Evolutionary conservation across 2,329 filamentous ascomycete species (phyloP).

Genomic region (Nemania sp.): DNA sequence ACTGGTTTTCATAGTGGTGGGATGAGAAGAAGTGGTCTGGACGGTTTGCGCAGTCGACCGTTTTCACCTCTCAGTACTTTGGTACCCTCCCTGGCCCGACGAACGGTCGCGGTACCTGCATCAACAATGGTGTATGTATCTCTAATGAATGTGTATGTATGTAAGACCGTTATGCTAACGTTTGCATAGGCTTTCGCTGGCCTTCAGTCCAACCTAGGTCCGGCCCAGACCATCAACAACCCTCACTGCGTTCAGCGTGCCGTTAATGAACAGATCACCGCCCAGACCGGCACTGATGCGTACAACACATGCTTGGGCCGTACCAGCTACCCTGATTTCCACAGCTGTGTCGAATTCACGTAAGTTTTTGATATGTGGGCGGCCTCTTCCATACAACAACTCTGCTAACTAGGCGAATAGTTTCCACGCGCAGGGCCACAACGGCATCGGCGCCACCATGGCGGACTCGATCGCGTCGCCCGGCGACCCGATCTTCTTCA

Average conservation of each 20-base stretch:
- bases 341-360: slow-evolving; percentile 38
- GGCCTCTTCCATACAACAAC: not conserved
- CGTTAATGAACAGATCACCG: slow-evolving; percentile 35
- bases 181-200: slow-evolving; percentile 31
- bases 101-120: slow-evolving; percentile 36
- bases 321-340: slow-evolving; percentile 37
- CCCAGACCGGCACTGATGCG: slow-evolving; percentile 33
- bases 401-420: slow-evolving; percentile 26
- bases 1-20: slow-evolving; percentile 34
- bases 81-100: slow-evolving; percentile 33
- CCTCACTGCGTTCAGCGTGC: slow-evolving; percentile 40
- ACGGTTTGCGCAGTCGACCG: slow-evolving; percentile 33
- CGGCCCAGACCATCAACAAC: slow-evolving; percentile 34
- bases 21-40: slow-evolving; percentile 42
- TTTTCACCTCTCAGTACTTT: slow-evolving; percentile 39
- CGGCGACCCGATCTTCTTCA: slow-evolving; percentile 41
- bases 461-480: slow-evolving; percentile 39
- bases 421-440: slow-evolving; percentile 41
- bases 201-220: slow-evolving; percentile 31
- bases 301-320: slow-evolving; percentile 34
- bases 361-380: slow-evolving; percentile 21
- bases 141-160: not conserved
- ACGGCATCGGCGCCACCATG: slow-evolving; percentile 40
- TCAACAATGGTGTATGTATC: slow-evolving; percentile 32
- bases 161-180: slow-evolving; percentile 8